Conservation (phyloP, 2,329 filamentous ascomycete genomes). For the Fusarium sp. region DNA sequence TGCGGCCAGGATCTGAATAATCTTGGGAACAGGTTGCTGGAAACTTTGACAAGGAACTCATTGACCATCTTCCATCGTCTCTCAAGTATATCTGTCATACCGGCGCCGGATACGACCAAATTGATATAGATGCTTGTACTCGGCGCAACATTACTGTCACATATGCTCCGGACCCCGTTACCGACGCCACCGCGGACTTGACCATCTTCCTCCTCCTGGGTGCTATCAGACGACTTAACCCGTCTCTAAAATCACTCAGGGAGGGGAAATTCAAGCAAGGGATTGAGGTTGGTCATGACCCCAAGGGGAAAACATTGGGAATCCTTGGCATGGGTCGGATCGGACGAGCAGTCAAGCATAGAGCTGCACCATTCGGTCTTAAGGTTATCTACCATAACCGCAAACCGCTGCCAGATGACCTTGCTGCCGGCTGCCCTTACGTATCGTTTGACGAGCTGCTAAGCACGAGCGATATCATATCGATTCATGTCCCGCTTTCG, state of each 20-base stretch:
- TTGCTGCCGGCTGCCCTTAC: conserved; percentile 56
- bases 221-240: conserved; percentile 70
- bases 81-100: conserved; percentile 58
- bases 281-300: conserved; percentile 68
- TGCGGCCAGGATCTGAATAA: background rate
- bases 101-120: conserved; percentile 70
- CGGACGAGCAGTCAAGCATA: conserved; percentile 57
- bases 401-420: conserved; percentile 47
- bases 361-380: conserved; percentile 64
- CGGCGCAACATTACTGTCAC: conserved; percentile 62
- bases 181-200: conserved; percentile 74
- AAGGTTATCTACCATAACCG: conserved; percentile 66
- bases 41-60: conserved; percentile 28
- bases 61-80: conserved; percentile 16
- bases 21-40: conserved; percentile 20
- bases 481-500: conserved; percentile 61
- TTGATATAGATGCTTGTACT: conserved; percentile 70
- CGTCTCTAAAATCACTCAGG: conserved; percentile 64
- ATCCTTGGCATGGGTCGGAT: conserved; percentile 69
- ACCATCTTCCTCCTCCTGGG: conserved; percentile 76
- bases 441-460: conserved; percentile 64
- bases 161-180: conserved; percentile 71
- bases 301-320: conserved; percentile 68
- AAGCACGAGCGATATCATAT: conserved; percentile 61
- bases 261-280: conserved; percentile 65